Conservation (phyloP, 2,329 filamentous ascomycete genomes). For the Calonectria hawksworthii region DNA sequence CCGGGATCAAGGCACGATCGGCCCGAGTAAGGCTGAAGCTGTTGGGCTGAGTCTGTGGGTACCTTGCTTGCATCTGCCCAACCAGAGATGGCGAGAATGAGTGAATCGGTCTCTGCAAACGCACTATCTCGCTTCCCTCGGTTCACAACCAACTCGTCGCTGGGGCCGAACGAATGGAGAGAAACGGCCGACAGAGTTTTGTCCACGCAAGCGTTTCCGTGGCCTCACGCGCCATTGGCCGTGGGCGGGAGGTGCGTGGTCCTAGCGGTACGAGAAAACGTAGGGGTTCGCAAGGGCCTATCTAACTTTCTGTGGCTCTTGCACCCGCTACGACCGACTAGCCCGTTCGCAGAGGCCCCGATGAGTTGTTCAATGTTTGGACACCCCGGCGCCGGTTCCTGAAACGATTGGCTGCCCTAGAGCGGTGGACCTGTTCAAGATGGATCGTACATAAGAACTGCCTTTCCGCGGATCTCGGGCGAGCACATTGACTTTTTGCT, state of each 20-base stretch:
- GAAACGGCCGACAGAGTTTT: background rate
- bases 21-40: background rate
- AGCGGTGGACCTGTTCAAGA: background rate
- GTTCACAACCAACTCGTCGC: background rate
- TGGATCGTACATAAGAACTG: background rate
- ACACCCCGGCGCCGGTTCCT: background rate
- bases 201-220: background rate
- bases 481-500: background rate
- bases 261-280: background rate
- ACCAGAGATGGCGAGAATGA: background rate
- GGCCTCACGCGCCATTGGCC: background rate
- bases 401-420: background rate
- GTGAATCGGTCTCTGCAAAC: background rate
- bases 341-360: background rate
- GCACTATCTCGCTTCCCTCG: background rate
- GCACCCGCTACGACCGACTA: background rate
- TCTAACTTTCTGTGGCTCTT: background rate
- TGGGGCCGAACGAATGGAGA: background rate
- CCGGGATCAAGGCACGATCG: background rate
- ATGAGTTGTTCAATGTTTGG: background rate
- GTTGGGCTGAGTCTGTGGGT: background rate
- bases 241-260: background rate
- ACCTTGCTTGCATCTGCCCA: background rate
- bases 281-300: background rate
- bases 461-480: background rate